phyloP scores from a whole-genome alignment of 768 basidiomycete genomes.

The Tubosaeta sp. region DNA sequence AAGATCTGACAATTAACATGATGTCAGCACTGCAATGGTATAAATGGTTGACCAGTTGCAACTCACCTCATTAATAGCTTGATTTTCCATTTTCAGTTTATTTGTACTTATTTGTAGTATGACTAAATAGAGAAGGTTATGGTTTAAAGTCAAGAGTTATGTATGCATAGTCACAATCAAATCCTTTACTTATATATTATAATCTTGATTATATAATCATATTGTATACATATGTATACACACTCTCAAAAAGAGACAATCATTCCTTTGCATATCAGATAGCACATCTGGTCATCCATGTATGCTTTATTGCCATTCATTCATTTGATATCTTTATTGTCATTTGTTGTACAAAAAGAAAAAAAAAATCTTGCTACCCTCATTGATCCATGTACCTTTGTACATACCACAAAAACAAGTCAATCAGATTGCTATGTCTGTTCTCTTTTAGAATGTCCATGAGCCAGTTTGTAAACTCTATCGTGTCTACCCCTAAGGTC shows the following conservation, averaged over 20 bases:
- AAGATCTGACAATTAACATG: too few relatives aligned
- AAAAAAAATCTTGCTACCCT: too few relatives aligned
- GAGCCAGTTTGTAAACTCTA: background rate
- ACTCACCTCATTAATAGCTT: too few relatives aligned
- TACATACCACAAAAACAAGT: conserved; percentile 9
- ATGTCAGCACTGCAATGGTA: too few relatives aligned
- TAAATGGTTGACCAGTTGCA: too few relatives aligned
- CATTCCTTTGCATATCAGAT: too few relatives aligned
- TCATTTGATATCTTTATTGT: too few relatives aligned
- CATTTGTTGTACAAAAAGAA: too few relatives aligned
- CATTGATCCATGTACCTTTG: background rate
- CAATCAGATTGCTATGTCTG: conserved; percentile 3
- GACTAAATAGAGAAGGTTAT: background rate
- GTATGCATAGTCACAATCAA: background rate
- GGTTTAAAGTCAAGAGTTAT: background rate
- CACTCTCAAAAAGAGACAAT: background rate
- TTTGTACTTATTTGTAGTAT: background rate
- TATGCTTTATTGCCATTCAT: too few relatives aligned
- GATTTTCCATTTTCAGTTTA: too few relatives aligned
- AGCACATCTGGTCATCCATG: too few relatives aligned
- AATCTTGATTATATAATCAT: background rate
- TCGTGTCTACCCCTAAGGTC: background rate
- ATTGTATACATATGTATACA: too few relatives aligned
- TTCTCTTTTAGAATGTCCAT: background rate
- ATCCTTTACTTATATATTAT: background rate